Evolutionary conservation across 2,329 filamentous ascomycete species (phyloP), one percentile per base, ranked within the genome.

Genomic region (Elsinoe arachidis): DNA sequence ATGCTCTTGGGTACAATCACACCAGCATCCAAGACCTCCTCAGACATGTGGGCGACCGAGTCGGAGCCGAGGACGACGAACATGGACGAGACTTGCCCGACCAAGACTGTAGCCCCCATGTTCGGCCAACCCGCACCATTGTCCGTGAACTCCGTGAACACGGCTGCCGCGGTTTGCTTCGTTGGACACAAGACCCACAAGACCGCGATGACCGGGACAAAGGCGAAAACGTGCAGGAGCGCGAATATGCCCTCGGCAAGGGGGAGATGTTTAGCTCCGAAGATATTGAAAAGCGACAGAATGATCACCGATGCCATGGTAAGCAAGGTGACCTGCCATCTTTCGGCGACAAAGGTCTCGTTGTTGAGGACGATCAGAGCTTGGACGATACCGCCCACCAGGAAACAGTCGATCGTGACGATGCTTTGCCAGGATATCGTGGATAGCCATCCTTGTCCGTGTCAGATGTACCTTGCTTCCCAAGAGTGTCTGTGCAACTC

Each of bases 1-100:
- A 80, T 78, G 4, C 74, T 74, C 59, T 70, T 65, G 1, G 78
- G 78, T 1, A 80, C 73, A 43, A 76, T 72, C 7, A 72, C 63
- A 1, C 75, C 72, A 0, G 78, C 75, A 51, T 78, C 72, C 47
- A 73, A 68, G 26, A 80, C 74, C 63, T 80, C 78, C 63, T 80
- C 78, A 5, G 76, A 60, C 54, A 56, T 56, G 41, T 56, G 54
- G 3, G 43, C 54, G 14, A 46, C 38, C 30, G 39, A 38, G 34
- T 56, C 54, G 11, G 54, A 56, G 10, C 54, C 54, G 44, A 54
- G 57, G 5, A 64, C 60, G n/a, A 63, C 61, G 44, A 68, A 69
- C 58, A 66, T 62, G 46, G 67, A 66, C 1, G 69, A 69, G 7
- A 72, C 61, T 53, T 74, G 72, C 10, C 74, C 74, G 3, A 74